These are phyloP conservation scores for Dactylis glomerata DNA, from an alignment of 176 grass and related monocot genomes.

Conservation along the genomic window DNA sequence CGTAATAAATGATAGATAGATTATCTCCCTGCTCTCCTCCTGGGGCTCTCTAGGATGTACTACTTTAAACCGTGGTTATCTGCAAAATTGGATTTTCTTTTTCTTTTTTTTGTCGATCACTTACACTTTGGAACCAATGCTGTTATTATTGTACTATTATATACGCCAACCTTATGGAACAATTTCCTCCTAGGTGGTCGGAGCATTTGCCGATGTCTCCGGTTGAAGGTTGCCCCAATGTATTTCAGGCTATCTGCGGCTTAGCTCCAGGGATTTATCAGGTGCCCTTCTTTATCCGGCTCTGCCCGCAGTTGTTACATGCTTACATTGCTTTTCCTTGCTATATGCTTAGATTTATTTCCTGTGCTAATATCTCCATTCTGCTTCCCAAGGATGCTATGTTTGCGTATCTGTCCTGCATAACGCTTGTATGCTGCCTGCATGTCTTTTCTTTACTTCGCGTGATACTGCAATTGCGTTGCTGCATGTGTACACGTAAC, in stretches of 20 bases:
- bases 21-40: neutral
- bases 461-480: neutral
- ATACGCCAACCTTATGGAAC: neutral
- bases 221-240: conserved; percentile 71
- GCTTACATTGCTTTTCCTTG: neutral
- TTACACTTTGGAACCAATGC: neutral
- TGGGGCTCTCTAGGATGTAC: neutral
- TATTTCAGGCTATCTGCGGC: conserved; percentile 79
- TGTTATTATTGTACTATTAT: conserved; percentile 5
- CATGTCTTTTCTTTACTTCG: neutral
- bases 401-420: neutral
- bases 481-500: neutral
- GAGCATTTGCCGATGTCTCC: conserved; percentile 93
- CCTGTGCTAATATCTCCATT: neutral
- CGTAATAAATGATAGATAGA: conserved; percentile 5
- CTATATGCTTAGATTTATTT: neutral
- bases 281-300: conserved; percentile 31
- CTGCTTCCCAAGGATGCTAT: neutral
- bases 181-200: conserved; percentile 61
- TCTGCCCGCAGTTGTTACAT: neutral
- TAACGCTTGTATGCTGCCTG: neutral
- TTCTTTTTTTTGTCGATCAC: neutral
- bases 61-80: too few relatives aligned
- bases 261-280: conserved; percentile 74
- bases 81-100: neutral